Evolutionary conservation across 2,329 filamentous ascomycete species (phyloP).

Genomic region (Boeremia exigua): DNA sequence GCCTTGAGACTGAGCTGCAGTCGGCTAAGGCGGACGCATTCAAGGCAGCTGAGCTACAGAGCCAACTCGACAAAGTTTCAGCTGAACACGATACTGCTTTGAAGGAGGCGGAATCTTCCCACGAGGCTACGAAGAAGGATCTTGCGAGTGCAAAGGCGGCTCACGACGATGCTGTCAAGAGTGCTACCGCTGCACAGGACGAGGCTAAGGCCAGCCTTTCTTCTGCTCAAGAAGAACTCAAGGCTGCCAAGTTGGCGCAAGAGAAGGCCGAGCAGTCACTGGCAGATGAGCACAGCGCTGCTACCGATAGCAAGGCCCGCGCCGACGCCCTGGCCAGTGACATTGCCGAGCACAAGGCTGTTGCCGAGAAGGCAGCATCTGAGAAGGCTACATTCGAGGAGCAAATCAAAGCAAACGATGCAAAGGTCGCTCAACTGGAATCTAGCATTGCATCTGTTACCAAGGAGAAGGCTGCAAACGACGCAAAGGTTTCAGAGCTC

Average conservation of each 20-base stretch:
- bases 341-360: slow-evolving; percentile 32
- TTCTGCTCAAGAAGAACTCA: slow-evolving; percentile 16
- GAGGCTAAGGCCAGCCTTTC: slow-evolving; percentile 11
- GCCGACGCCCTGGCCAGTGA: slow-evolving; percentile 24
- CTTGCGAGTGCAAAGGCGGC: slow-evolving; percentile 13
- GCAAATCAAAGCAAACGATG: slow-evolving; percentile 31
- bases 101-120: slow-evolving; percentile 24
- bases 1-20: slow-evolving; percentile 27
- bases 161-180: slow-evolving; percentile 15
- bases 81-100: slow-evolving; percentile 26
- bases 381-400: slow-evolving; percentile 32
- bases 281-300: slow-evolving; percentile 24
- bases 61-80: slow-evolving; percentile 30
- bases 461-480: slow-evolving; percentile 23
- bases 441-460: slow-evolving; percentile 23
- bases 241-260: slow-evolving; percentile 17
- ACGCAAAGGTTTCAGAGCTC: slow-evolving; percentile 24
- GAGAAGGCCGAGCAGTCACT: slow-evolving; percentile 18
- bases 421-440: slow-evolving; percentile 33
- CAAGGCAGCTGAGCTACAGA: slow-evolving; percentile 29
- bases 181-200: slow-evolving; percentile 20
- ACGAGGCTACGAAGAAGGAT: slow-evolving; percentile 21
- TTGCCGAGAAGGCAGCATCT: slow-evolving; percentile 27
- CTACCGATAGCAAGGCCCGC: slow-evolving; percentile 25
- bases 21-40: slow-evolving; percentile 24